Evolutionary conservation across 495 filamentous ascomycete species (phyloP), one percentile per base, ranked within the genome.

Genomic region (Jackrogersella multiformis): DNA sequence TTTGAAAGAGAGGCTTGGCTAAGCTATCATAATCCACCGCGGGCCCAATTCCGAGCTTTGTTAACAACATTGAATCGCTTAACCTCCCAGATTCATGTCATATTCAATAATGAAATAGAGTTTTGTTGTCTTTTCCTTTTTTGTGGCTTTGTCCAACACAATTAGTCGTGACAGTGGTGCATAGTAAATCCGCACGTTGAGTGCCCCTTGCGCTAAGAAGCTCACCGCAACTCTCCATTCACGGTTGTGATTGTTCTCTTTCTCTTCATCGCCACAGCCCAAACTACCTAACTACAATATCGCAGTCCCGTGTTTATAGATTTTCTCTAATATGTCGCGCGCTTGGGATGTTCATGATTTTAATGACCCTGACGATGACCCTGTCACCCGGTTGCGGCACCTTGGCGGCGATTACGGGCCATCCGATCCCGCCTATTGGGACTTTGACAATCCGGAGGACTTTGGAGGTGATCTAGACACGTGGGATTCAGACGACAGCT

Each of bases 301-400:
- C 18, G 5, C 1, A 24, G 5, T 1, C 12, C 23, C 12, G 7
- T 4, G 12, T 15, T 15, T 9, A 10, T 9, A 23, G 7, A 0
- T 15, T 10, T 38, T 6, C 21, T 13, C 10, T 9, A 53, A 23
- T 0, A 54, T 54, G 51, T 54, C 51, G 8, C 51, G 32, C 1
- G 4, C 18, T 39, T 54, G 34, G 51, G 51, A 54, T 15, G 2
- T 54, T 5, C 51, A 54, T 34, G 51, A 54, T 39, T 54, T 54
- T 16, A 26, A 54, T 9, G 51, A 54, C 2, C 34, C 51, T 9
- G 51, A 54, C 20, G 51, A 54, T 8, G 34, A 54, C 18, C 34
- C 34, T 5, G 20, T 54, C 12, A 54, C 51, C 7, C 34, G 51
- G 32, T 15, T 54, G 26, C 51, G 51, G n/a, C 51, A 54, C 21